phyloP scores from a whole-genome alignment of 139 green algal genomes.

The Mesostigma viride region DNA sequence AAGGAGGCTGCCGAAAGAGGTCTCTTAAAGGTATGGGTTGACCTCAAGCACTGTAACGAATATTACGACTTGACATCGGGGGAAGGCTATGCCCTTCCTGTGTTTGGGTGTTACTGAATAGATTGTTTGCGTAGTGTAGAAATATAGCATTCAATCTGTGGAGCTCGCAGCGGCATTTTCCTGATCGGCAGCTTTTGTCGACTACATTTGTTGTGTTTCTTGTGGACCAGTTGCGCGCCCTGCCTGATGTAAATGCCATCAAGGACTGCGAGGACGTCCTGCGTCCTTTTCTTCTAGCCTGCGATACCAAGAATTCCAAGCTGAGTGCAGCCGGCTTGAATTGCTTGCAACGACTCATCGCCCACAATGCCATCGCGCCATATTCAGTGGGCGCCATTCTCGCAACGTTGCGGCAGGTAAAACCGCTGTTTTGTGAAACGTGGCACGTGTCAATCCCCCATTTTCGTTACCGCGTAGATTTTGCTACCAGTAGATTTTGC shows the following conservation, averaged over 20 bases:
- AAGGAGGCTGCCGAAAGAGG: constrained; percentile 28
- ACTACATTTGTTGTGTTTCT: neutral
- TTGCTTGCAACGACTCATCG: constrained; percentile 68
- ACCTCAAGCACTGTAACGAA: neutral
- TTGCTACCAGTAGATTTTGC: neutral
- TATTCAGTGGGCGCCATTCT: constrained; percentile 45
- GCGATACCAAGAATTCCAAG: constrained; percentile 55
- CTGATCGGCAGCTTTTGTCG: neutral
- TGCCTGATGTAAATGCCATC: constrained; percentile 22
- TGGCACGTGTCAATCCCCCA: neutral
- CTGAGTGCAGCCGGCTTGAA: constrained; percentile 50
- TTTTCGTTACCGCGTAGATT: neutral
- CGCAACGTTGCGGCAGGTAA: constrained; percentile 45
- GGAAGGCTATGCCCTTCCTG: neutral
- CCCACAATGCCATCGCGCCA: constrained; percentile 50
- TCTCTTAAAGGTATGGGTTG: constrained; percentile 23
- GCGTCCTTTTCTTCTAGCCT: constrained; percentile 59
- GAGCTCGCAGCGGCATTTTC: neutral
- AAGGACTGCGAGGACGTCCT: constrained; percentile 63
- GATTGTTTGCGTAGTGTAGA: neutral
- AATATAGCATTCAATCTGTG: neutral
- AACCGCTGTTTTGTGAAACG: neutral
- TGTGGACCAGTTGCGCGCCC: constrained; percentile 17
- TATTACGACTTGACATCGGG: neutral
- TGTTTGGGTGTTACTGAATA: neutral